Evolutionary conservation across 2,329 filamentous ascomycete genomes (phyloP), one percentile per base, ranked within the genome.

Genomic region (Didymella arachidicola): DNA sequence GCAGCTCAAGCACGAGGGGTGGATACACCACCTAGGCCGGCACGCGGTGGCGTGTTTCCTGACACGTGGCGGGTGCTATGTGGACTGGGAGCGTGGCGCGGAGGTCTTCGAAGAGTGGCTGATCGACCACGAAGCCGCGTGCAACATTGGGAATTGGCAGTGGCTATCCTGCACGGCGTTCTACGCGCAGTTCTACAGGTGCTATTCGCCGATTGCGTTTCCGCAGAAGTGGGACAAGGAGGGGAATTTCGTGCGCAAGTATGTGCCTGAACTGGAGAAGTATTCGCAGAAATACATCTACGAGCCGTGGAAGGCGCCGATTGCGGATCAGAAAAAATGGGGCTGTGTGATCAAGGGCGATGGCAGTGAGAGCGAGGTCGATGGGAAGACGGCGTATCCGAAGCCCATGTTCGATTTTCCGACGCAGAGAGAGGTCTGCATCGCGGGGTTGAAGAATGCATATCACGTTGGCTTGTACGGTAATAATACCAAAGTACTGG

Each of bases 31-130:
- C 71, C 81, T 93, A 0, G 90, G 89, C 2, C 84, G 90, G 0
- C 90, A 93, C 73, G 84, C 87, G n/a, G 87, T 93, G 0, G 90
- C 90, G 0, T 93, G 89, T 71, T 93, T 93, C 72, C 80, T 93
- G n/a, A 93, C 90, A 0, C 81, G 90, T 2, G 90, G 90, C 1
- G 90, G 90, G 0, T 92, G 89, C 73, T 93, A 92, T 69, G 80
- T 93, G 43, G 85, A 88, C 68, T 93, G 90, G 90, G 90, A 93
- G 77, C 84, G 90, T 18, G 90, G 90, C 1, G 88, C 87, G 5
- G 89, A 91, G 46, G 90, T 93, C 1, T 93, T 93, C 60, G 89
- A 91, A 69, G 90, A 93, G 72, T 85, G 85, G 77, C 81, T 93
- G 36, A 79, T 93, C 46, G 90, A 93, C 69, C 90, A 92, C 70